Evolutionary conservation across 2,329 filamentous ascomycete species (phyloP), one percentile per base, ranked within the genome.

Genomic region (Ophiocordyceps sinensis): DNA sequence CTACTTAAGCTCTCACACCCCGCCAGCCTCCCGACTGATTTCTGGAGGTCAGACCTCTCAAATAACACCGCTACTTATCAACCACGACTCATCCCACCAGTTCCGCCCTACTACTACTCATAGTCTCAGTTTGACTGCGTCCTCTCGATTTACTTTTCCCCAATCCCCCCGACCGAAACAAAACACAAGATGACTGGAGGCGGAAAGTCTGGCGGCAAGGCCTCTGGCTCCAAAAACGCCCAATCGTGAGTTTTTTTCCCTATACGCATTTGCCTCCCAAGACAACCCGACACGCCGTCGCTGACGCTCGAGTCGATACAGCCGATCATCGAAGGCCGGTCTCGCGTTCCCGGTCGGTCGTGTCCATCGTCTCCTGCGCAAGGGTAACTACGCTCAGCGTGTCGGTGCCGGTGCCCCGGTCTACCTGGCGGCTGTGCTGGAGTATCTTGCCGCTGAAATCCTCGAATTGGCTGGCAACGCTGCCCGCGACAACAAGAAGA

Each of bases 401-500:
- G 89, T 96, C 59, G 89, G 89, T 88, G 89, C 89, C 59, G 89
- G 85, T 76, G 89, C 89, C 53, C 89, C 89, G 51, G 89, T 96
- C 60, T 96, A 96, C 67, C 83, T 96, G 51, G 89, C 89, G 51
- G 89, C 89, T 43, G 91, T 98, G 42, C 86, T 98, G 39, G 91
- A 98, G 72, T 98, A 98, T 65, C 83, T 98, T 45, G 89, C 91
- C 54, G 91, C 91, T 52, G 91, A 98, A 75, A 95, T 98, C 56
- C 87, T 98, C 60, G 91, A 98, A 72, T 73, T 98, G 71, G 91
- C 91, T 65, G 91, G 91, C 57, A 98, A 98, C 68, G 91, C 91
- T 58, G 91, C 91, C 50, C 89, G 91, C 57, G 91, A 98, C 73
- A 95, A 96, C 82, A 98, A 98, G 85, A 96, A 96, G 84, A 98